Percentiles rank a stretch among this genome's conserved stretches.
phyloP scores from a whole-genome alignment of 495 filamentous ascomycete genomes.

The Haplographium delicatum region DNA sequence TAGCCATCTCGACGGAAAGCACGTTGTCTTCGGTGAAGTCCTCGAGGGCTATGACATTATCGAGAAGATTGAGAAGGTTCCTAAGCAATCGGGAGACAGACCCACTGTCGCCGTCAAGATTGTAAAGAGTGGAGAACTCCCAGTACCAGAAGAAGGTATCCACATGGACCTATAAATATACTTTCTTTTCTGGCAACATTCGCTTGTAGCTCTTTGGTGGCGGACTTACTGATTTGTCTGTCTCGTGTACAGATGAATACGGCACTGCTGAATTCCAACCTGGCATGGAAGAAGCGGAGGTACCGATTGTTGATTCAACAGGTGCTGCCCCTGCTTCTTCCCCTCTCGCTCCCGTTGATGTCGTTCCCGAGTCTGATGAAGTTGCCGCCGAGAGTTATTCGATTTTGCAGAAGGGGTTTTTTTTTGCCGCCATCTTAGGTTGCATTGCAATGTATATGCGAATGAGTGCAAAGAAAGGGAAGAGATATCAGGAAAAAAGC shows the following conservation, averaged over 20 bases:
- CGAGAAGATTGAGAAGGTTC: conserved; percentile 75
- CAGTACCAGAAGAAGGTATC: conserved; percentile 93
- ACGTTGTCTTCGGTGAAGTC: conserved; percentile 90
- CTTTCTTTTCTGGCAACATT: conserved; percentile 26
- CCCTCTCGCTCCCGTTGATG: conserved; percentile 31
- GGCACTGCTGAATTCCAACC: conserved; percentile 21
- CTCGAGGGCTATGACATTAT: conserved; percentile 90
- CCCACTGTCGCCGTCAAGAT: conserved; percentile 78
- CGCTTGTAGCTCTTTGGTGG: conserved; percentile 13
- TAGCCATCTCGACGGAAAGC: conserved; percentile 83
- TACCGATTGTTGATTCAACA: conserved; percentile 3
- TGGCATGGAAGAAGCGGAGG: conserved; percentile 22
- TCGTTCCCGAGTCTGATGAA: conserved; percentile 27
- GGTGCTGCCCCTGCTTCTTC: conserved; percentile 3
- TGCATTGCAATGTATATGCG: conserved; percentile 27
- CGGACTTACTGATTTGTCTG: conserved; percentile 36
- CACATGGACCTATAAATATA: conserved; percentile 84
- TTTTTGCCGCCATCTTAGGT: conserved; percentile 23
- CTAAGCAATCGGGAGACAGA: conserved; percentile 67
- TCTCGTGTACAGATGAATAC: conserved; percentile 23
- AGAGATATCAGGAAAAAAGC: conserved; percentile 33
- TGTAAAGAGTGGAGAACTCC: conserved; percentile 87
- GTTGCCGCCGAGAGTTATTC: conserved; percentile 32
- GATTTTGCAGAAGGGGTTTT: conserved; percentile 25
- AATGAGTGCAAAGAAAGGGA: conserved; percentile 18